These are phyloP conservation scores for Fusarium mexicanum DNA, from an alignment of 2,329 filamentous ascomycete species.

Conservation along the genomic window DNA sequence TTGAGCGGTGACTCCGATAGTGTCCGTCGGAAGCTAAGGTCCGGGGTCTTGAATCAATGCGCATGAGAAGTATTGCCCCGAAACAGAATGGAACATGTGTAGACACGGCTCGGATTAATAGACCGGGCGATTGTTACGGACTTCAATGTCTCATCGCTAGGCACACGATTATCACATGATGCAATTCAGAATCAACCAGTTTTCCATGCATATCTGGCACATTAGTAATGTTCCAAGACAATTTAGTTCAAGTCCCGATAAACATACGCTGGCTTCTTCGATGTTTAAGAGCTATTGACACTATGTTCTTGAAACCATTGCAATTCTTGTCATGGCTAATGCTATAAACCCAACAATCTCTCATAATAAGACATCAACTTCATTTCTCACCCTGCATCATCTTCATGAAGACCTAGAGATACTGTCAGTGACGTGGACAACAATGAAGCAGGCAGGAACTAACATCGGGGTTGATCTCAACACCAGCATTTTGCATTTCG, in stretches of 20 bases:
- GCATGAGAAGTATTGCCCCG: not conserved
- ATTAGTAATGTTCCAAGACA: no score
- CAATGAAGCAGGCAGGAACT: no score
- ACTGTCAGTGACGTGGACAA: not conserved
- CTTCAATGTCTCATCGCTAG: not conserved
- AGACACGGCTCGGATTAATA: not conserved
- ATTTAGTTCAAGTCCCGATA: not conserved
- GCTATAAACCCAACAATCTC: not conserved
- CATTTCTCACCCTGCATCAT: constrained; percentile 15
- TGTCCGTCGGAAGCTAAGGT: not conserved
- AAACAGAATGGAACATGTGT: not conserved
- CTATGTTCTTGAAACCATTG: not conserved
- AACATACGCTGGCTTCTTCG: not conserved
- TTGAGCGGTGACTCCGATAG: not conserved
- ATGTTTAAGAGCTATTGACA: not conserved
- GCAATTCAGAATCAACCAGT: not conserved
- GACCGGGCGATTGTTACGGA: no score
- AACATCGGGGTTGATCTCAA: constrained; percentile 36
- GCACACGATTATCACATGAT: not conserved
- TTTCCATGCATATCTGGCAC: not conserved
- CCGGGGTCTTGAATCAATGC: not conserved
- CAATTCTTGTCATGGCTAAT: not conserved
- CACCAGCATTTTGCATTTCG: constrained; percentile 37
- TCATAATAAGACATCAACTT: not conserved
- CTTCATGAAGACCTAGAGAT: constrained; percentile 25